Evolutionary conservation across 768 basidiomycete species (phyloP).

Genomic region (Phaeotremella fagi): DNA sequence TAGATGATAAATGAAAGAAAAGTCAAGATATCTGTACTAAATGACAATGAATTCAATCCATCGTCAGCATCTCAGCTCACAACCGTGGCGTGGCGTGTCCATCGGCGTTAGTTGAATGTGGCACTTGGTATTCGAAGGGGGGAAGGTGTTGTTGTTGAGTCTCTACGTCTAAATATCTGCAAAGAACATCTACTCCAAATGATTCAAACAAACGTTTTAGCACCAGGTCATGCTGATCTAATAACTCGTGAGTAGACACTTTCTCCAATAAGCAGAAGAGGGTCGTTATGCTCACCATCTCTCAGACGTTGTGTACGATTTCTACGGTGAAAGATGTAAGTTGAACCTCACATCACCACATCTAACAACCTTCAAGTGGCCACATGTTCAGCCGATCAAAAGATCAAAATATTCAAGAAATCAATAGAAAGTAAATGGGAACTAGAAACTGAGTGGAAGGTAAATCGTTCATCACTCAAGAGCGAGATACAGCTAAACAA

Average conservation of each 20-base stretch:
- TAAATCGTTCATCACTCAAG: conserved; percentile 43
- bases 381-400: conserved; percentile 44
- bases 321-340: conserved; percentile 61
- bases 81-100: neutral
- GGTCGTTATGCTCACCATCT: conserved; percentile 4
- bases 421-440: conserved; percentile 69
- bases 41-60: too few relatives aligned
- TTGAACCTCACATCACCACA: conserved; percentile 3
- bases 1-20: too few relatives aligned
- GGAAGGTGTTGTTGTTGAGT: neutral
- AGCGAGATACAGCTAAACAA: neutral
- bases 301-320: conserved; percentile 76
- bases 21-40: too few relatives aligned
- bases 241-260: conserved; percentile 31
- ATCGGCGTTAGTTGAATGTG: neutral
- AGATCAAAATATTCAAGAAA: conserved; percentile 80
- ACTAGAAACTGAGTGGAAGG: conserved; percentile 88
- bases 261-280: neutral
- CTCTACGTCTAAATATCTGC: neutral
- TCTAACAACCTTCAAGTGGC: conserved; percentile 30
- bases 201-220: conserved; percentile 41
- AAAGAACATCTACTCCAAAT: conserved; percentile 10
- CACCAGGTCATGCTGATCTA: conserved; percentile 39
- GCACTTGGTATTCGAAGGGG: neutral
- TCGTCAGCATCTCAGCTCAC: neutral